A percentile compares a stretch with the other conserved stretches of the same genome.
These are phyloP conservation scores for Ceratobasidium papillatum DNA, from an alignment of 1,284 basidiomycete species.

Conservation along the genomic window DNA sequence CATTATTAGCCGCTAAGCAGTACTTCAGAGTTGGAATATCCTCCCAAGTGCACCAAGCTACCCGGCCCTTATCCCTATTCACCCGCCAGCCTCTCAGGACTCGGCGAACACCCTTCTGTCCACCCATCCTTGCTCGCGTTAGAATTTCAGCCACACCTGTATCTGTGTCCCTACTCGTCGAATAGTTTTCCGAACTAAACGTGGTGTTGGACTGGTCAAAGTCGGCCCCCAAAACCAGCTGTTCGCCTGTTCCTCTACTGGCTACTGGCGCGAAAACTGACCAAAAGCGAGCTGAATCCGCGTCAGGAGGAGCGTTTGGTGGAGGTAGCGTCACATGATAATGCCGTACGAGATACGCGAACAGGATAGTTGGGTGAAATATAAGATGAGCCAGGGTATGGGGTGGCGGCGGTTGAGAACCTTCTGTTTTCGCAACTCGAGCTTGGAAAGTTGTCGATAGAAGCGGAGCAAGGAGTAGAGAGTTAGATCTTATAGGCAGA, in stretches of 20 bases:
- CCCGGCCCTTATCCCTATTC: not conserved
- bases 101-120: constrained; percentile 19
- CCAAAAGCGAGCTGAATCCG: constrained; percentile 68
- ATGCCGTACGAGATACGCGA: constrained; percentile 68
- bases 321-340: constrained; percentile 73
- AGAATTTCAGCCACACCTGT: constrained; percentile 9
- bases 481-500: constrained; percentile 66
- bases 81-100: constrained; percentile 15
- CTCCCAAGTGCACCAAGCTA: constrained; percentile 54
- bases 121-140: constrained; percentile 2
- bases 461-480: constrained; percentile 64
- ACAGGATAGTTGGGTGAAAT: constrained; percentile 70
- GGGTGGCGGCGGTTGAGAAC: constrained; percentile 46
- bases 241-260: constrained; percentile 67
- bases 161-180: constrained; percentile 11
- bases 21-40: constrained; percentile 29
- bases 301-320: constrained; percentile 60
- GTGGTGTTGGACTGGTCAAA: constrained; percentile 57
- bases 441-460: constrained; percentile 65
- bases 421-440: not conserved
- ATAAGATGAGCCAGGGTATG: constrained; percentile 70
- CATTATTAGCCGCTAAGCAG: constrained; percentile 56
- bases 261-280: constrained; percentile 71
- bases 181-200: constrained; percentile 9
- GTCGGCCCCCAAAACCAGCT: constrained; percentile 64